phyloP scores from a whole-genome alignment of 495 filamentous ascomycete genomes.

The Annulohypoxylon nitens region DNA sequence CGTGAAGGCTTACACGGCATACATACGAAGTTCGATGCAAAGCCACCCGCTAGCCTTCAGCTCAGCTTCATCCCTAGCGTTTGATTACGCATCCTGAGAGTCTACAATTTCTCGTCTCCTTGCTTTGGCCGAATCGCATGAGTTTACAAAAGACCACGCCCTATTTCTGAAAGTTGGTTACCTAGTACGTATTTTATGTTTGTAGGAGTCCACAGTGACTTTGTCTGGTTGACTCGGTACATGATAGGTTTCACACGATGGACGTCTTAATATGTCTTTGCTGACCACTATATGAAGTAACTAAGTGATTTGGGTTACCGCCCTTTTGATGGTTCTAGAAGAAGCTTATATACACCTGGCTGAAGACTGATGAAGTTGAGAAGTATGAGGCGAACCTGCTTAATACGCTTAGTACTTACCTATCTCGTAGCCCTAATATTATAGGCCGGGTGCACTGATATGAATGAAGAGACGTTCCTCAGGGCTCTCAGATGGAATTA shows the following conservation, averaged over 20 bases:
- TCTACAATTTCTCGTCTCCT: neutral
- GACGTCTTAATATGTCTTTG: neutral
- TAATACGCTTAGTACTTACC: neutral
- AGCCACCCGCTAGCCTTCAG: constrained; percentile 21
- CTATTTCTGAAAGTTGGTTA: neutral
- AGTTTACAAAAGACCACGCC: neutral
- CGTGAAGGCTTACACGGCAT: constrained; percentile 17
- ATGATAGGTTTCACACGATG: neutral
- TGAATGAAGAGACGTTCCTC: neutral
- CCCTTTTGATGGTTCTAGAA: neutral
- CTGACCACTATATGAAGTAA: neutral
- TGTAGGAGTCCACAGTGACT: neutral
- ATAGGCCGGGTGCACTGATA: too few relatives aligned
- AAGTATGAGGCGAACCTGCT: too few relatives aligned
- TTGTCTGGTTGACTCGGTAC: neutral
- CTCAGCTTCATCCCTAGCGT: constrained; percentile 4
- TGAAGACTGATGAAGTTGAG: too few relatives aligned
- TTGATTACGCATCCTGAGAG: neutral
- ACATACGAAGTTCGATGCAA: constrained; percentile 10
- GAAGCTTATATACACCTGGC: neutral
- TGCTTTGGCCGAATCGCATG: neutral
- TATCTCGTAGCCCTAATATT: too few relatives aligned
- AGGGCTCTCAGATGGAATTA: neutral
- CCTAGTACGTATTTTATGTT: neutral
- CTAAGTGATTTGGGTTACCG: neutral